phyloP scores from a whole-genome alignment of 257 asterid genomes.

The Ocimum tenuiflorum region DNA sequence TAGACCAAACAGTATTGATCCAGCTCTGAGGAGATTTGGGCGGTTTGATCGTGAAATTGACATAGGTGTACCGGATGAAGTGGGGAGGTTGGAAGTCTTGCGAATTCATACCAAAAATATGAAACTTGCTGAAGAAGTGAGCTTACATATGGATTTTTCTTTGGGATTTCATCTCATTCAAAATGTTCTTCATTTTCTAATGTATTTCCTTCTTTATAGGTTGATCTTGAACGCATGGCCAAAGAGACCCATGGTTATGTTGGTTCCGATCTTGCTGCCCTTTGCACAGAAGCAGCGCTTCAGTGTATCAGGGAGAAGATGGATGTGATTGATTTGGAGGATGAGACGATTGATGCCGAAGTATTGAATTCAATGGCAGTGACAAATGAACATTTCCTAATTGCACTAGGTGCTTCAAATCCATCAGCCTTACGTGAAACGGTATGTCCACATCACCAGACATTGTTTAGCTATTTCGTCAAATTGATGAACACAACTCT shows the following conservation, averaged over 20 bases:
- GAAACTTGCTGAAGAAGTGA: slow-evolving; percentile 46
- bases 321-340: slow-evolving; percentile 50
- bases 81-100: slow-evolving; percentile 42
- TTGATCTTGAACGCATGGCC: slow-evolving; percentile 45
- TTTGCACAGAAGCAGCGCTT: no score
- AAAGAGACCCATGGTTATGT: slow-evolving; percentile 48
- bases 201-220: slow-evolving; percentile 15
- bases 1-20: slow-evolving; percentile 37
- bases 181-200: neutral
- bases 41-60: slow-evolving; percentile 47
- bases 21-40: slow-evolving; percentile 41
- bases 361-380: slow-evolving; percentile 48
- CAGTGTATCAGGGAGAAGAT: slow-evolving; percentile 53
- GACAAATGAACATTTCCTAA: slow-evolving; percentile 41
- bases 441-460: neutral
- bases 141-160: neutral
- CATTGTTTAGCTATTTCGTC: neutral
- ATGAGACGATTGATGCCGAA: slow-evolving; percentile 44
- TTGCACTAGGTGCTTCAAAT: slow-evolving; percentile 36
- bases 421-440: slow-evolving; percentile 59
- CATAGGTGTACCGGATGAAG: slow-evolving; percentile 45
- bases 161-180: neutral
- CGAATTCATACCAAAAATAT: slow-evolving; percentile 41
- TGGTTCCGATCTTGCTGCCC: slow-evolving; percentile 45
- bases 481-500: neutral